Base-by-base conservation (phyloP, 345 rosid genomes). In the Carallia pectinifolia region DNA sequence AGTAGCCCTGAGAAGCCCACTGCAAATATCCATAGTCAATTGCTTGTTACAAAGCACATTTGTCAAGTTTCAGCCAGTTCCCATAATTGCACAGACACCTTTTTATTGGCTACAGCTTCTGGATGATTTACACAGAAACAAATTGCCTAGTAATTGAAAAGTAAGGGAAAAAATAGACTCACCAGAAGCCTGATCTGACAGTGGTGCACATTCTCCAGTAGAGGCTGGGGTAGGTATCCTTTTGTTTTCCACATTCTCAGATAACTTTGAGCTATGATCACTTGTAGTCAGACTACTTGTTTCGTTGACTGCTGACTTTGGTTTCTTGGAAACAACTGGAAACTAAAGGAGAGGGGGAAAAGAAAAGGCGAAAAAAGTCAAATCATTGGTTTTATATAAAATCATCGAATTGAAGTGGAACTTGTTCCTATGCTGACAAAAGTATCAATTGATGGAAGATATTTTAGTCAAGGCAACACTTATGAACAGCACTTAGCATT, bases 1-100 rank as follows among this genome's bases (percentile, higher is more conserved):
- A 55, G 92, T 19, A 97, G 86, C 79, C 85, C 86, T 71, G 97
- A 95, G 50, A 10, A 44, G 16, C 50, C 31, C 60, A 56, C 31
- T 30, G 4, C 34, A 27, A 56, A 27, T 56, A 56, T 9, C 16
- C 50, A 44, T 44, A 10, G 33, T 56, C 60, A 19, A 55, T 55
- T 15, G 6, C 31, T 4, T 3, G 30, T 55, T 54, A 7, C 7
- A n/a, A 9, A 39, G 44, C 8, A 39, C 12, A 7, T 9, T 7
- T 39, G 44, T 39, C 44, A 39, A 39, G 44, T 39, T 39, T 40
- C 48, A 40, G 10, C 48, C 48, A 8, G 48, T 10, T 40, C 48
- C 48, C 15, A 40, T 40, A 8, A 40, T 8, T 40, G 48, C 15
- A 40, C 48, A 40, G 48, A 40, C 48, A 38, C 5, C 2, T 39